Percentiles rank a stretch among this genome's conserved stretches.
Conservation (phyloP, 345 rosid genomes). For the Aegle marmelos region DNA sequence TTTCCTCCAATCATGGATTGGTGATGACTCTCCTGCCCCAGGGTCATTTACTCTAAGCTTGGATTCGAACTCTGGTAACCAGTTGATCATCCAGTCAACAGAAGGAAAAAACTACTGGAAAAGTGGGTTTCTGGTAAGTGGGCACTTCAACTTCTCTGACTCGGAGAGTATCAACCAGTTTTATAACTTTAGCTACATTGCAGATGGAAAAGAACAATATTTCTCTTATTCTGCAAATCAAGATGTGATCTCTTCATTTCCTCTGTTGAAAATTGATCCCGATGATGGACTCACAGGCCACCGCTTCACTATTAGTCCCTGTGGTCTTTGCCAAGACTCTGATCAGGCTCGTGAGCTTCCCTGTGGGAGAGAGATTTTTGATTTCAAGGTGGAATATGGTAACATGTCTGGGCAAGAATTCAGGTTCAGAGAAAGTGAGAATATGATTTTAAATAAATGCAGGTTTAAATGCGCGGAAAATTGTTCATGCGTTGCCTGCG, state of each 20-base stretch:
- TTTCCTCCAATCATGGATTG: too few species aligned
- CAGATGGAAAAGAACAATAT: constrained; percentile 22
- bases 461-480: constrained; percentile 3
- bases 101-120: constrained; percentile 25
- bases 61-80: constrained; percentile 21
- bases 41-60: constrained; percentile 27
- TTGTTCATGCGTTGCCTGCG: constrained; percentile 28
- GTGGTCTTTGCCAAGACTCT: too few species aligned
- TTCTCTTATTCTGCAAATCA: constrained; percentile 12
- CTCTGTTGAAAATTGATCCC: not conserved
- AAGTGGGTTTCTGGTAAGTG: constrained; percentile 10
- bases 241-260: not conserved
- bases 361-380: too few species aligned
- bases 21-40: too few species aligned
- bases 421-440: constrained; percentile 3
- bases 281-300: too few species aligned
- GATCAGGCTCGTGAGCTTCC: not conserved
- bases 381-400: too few species aligned
- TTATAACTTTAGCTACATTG: constrained; percentile 1
- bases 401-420: not conserved
- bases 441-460: not conserved
- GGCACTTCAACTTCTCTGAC: not conserved
- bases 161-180: too few species aligned
- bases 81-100: constrained; percentile 27
- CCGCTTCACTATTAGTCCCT: too few species aligned